Evolutionary conservation across 129 eudicot genomes (phyloP).

Genomic region (Flaveria robusta): DNA sequence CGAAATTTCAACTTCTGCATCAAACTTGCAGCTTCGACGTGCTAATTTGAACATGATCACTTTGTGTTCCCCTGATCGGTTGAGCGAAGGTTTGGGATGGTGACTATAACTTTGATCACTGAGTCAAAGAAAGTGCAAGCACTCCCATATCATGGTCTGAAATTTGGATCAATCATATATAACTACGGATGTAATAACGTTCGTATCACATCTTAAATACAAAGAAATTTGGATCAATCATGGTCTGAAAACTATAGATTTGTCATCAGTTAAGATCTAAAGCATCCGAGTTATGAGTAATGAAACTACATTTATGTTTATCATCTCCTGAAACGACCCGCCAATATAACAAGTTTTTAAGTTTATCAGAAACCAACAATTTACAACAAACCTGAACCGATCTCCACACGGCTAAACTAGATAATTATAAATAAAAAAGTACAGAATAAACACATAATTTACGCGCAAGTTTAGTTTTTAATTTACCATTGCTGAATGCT

Average conservation of each 20-base stretch:
- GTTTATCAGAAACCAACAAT: constrained; percentile 42
- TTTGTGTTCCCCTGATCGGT: too few species aligned
- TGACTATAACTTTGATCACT: too few species aligned
- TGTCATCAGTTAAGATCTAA: background rate
- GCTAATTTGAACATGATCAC: too few species aligned
- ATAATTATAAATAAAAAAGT: background rate
- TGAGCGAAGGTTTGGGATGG: too few species aligned
- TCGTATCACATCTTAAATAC: background rate
- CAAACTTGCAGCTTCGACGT: too few species aligned
- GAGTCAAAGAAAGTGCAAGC: too few species aligned
- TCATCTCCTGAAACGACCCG: constrained; percentile 17
- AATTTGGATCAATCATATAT: too few species aligned
- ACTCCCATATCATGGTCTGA: too few species aligned
- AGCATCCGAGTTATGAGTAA: background rate
- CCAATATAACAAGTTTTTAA: constrained; percentile 24
- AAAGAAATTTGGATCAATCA: background rate
- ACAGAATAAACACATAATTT: constrained; percentile 1
- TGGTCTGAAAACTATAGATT: background rate
- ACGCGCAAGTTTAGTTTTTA: background rate
- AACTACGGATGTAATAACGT: too few species aligned
- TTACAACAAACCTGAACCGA: constrained; percentile 47
- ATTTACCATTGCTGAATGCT: constrained; percentile 24
- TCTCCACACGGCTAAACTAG: constrained; percentile 48
- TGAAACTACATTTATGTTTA: background rate
- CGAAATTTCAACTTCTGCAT: too few species aligned